These are phyloP conservation scores for Yamadazyma tumulicola DNA, from an alignment of 805 yeast species.

Conservation along the genomic window DNA sequence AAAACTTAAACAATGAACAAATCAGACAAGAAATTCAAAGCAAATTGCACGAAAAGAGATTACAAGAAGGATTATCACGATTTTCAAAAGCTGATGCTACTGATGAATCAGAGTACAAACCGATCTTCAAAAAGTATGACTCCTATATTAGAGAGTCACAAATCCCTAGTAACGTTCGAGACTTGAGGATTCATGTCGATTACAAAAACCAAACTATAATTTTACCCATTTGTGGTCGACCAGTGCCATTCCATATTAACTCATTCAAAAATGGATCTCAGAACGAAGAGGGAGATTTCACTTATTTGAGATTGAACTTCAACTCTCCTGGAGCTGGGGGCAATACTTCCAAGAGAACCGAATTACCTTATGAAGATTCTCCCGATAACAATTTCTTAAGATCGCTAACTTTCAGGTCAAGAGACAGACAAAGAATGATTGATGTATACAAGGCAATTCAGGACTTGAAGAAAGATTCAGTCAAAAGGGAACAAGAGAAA, in stretches of 20 bases:
- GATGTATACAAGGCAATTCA: conserved; percentile 87
- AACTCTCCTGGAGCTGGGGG: conserved; percentile 89
- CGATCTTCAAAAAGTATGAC: conserved; percentile 88
- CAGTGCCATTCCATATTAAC: conserved; percentile 96
- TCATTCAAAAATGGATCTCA: conserved; percentile 92
- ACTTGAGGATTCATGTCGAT: conserved; percentile 83
- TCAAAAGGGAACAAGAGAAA: conserved; percentile 85
- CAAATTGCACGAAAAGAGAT: conserved; percentile 79
- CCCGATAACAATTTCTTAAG: conserved; percentile 84
- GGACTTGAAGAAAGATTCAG: conserved; percentile 88
- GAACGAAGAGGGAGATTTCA: conserved; percentile 93
- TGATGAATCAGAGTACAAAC: conserved; percentile 56
- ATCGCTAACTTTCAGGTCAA: conserved; percentile 81
- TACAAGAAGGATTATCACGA: conserved; percentile 80
- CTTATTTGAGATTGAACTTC: conserved; percentile 85
- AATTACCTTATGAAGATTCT: conserved; percentile 86
- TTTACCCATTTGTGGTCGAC: conserved; percentile 90
- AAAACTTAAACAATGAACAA: conserved; percentile 59
- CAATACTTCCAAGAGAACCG: conserved; percentile 62
- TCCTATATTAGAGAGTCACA: conserved; percentile 92
- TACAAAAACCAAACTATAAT: conserved; percentile 83
- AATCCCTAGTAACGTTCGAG: conserved; percentile 79
- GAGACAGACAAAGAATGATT: conserved; percentile 85
- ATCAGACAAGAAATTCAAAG: conserved; percentile 79
- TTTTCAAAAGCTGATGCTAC: conserved; percentile 77